Conservation (phyloP, 2,329 filamentous ascomycete species). For the Tolypocladium tundrense region DNA sequence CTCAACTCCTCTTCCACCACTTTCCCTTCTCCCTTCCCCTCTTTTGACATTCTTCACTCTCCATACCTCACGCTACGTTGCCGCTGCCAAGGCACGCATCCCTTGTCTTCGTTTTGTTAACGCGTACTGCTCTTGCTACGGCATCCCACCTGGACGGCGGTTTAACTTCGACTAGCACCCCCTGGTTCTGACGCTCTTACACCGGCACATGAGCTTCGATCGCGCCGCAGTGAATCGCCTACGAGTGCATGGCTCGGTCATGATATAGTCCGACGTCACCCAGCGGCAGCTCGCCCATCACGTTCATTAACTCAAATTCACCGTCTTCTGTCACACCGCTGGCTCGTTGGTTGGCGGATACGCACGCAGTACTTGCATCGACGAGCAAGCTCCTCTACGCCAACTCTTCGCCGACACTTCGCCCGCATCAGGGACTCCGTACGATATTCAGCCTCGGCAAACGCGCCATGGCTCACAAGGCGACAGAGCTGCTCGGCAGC, state of each 20-base stretch:
- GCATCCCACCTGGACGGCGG: background rate
- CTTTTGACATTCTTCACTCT: background rate
- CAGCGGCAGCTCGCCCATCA: background rate
- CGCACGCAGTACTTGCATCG: background rate
- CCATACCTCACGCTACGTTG: background rate
- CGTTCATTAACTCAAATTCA: background rate
- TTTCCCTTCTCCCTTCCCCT: background rate
- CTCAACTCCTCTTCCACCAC: background rate
- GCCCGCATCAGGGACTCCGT: background rate
- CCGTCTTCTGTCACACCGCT: background rate
- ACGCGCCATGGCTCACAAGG: slow-evolving; percentile 12
- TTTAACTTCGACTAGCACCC: background rate
- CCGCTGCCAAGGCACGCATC: background rate
- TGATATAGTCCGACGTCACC: background rate
- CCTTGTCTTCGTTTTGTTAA: background rate
- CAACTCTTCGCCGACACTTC: background rate
- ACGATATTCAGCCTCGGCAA: background rate
- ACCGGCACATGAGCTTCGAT: background rate
- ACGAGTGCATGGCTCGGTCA: too few species aligned
- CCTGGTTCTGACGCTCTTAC: background rate
- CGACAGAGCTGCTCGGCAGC: slow-evolving; percentile 28
- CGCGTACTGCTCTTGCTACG: background rate
- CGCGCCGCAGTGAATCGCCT: background rate
- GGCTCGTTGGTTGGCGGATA: background rate
- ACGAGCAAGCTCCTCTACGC: background rate